A percentile compares a stretch with the other conserved stretches of the same genome.
phyloP scores from a whole-genome alignment of 495 filamentous ascomycete genomes.

The Cryomyces antarcticus region DNA sequence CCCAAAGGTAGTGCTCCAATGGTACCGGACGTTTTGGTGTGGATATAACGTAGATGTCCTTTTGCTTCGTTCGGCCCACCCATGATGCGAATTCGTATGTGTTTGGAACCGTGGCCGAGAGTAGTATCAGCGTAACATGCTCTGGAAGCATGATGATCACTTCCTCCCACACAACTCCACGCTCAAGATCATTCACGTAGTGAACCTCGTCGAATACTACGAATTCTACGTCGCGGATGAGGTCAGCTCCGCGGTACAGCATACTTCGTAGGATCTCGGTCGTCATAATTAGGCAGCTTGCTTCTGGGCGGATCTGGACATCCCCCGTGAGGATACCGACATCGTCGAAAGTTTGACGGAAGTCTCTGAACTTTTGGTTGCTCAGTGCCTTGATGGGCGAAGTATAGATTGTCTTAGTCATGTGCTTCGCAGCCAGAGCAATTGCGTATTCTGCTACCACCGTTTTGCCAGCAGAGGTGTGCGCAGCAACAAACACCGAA shows the following conservation, averaged over 20 bases:
- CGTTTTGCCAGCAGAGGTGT: conserved; percentile 95
- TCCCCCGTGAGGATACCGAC: conserved; percentile 94
- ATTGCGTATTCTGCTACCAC: conserved; percentile 98
- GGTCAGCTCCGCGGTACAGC: conserved; percentile 89
- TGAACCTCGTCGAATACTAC: conserved; percentile 99
- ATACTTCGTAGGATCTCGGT: conserved; percentile 96
- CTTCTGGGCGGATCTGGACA: conserved; percentile 95
- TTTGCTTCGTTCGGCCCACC: conserved; percentile 96
- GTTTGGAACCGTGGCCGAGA: conserved; percentile 94
- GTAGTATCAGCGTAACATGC: conserved; percentile 82
- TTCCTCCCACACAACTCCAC: conserved; percentile 97
- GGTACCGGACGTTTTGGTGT: conserved; percentile 90
- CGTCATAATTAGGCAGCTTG: conserved; percentile 97
- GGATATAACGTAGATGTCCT: conserved; percentile 97
- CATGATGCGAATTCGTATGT: conserved; percentile 95
- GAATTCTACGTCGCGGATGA: conserved; percentile 94
- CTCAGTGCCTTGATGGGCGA: conserved; percentile 97
- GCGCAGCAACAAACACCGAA: conserved; percentile 96
- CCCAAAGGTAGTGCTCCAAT: conserved; percentile 91
- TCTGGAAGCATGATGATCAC: conserved; percentile 99
- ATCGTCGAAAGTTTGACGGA: conserved; percentile 72
- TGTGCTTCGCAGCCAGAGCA: conserved; percentile 82
- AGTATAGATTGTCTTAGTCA: conserved; percentile 98
- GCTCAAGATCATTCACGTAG: conserved; percentile 94
- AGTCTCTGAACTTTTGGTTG: conserved; percentile 97